Evolutionary conservation across 1,284 basidiomycete species (phyloP).

Genomic region (Tetrapyrgos nigripes): DNA sequence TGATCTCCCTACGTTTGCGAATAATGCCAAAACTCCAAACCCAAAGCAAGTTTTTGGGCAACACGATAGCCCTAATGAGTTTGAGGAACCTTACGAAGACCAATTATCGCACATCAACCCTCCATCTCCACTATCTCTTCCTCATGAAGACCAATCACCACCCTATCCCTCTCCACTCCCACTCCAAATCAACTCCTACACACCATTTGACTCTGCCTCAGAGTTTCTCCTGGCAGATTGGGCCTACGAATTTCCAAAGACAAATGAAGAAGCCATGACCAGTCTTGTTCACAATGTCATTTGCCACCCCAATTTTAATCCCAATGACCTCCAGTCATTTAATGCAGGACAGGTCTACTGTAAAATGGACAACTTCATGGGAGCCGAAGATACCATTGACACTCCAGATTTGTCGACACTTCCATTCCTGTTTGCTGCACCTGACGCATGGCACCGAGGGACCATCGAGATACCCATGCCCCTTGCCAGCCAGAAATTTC

Average conservation of each 20-base stretch:
- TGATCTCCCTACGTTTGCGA: slow-evolving; percentile 6
- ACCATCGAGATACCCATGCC: slow-evolving; percentile 3
- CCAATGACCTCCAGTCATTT: slow-evolving; percentile 6
- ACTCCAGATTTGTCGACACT: background rate
- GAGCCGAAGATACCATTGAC: background rate
- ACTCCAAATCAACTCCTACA: background rate
- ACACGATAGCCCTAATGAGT: too few species aligned
- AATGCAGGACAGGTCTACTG: background rate
- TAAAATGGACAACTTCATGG: background rate
- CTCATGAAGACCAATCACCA: too few species aligned
- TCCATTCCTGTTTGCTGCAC: background rate
- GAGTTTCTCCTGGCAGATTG: slow-evolving; percentile 5
- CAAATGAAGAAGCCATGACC: background rate
- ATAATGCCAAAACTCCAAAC: too few species aligned
- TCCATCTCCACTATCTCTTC: background rate
- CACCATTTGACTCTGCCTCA: background rate
- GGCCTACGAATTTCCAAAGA: background rate
- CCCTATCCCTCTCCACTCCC: background rate
- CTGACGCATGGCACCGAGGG: slow-evolving; percentile 3
- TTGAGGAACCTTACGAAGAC: too few species aligned
- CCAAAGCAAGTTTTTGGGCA: background rate
- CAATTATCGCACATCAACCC: too few species aligned
- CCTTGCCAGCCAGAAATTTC: background rate
- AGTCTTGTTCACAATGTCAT: slow-evolving; percentile 9
- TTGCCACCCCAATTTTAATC: too few species aligned